Evolutionary conservation across 192 early-diverging fungal genomes (phyloP).

Genomic region (Diversispora epigaea): DNA sequence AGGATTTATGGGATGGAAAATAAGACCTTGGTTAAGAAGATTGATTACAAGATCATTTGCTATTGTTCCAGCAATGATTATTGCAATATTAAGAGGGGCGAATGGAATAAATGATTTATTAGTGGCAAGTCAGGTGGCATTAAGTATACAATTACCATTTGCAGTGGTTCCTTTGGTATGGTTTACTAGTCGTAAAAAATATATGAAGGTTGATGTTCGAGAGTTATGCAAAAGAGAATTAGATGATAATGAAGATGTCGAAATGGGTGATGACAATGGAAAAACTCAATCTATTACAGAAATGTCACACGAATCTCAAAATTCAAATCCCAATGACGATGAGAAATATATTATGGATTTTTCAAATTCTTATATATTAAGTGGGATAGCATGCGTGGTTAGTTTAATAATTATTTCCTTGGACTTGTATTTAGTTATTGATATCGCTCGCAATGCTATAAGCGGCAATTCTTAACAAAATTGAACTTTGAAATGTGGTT

Average conservation of each 20-base stretch:
- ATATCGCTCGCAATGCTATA: too few species aligned
- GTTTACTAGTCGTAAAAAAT: conserved; percentile 56
- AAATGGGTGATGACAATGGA: too few species aligned
- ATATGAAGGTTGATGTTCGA: conserved; percentile 50
- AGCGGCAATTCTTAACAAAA: too few species aligned
- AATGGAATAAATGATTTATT: conserved; percentile 62
- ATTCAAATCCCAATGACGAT: too few species aligned
- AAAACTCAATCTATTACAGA: too few species aligned
- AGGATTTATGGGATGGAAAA: conserved; percentile 65
- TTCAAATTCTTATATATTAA: too few species aligned
- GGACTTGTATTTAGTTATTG: too few species aligned
- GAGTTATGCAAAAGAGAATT: conserved; percentile 4
- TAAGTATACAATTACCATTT: conserved; percentile 79
- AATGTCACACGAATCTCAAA: too few species aligned
- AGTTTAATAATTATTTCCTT: too few species aligned
- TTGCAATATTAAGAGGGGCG: conserved; percentile 62
- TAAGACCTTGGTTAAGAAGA: conserved; percentile 67
- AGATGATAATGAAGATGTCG: not conserved
- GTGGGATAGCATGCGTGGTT: too few species aligned
- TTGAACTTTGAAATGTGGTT: too few species aligned
- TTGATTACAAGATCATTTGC: conserved; percentile 69
- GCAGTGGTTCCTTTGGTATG: conserved; percentile 74
- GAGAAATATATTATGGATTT: too few species aligned
- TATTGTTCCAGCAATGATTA: conserved; percentile 73
- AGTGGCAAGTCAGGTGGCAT: conserved; percentile 70